These are phyloP conservation scores for Adansonia rubrostipa DNA, from an alignment of 441 rosid species.

Conservation along the genomic window DNA sequence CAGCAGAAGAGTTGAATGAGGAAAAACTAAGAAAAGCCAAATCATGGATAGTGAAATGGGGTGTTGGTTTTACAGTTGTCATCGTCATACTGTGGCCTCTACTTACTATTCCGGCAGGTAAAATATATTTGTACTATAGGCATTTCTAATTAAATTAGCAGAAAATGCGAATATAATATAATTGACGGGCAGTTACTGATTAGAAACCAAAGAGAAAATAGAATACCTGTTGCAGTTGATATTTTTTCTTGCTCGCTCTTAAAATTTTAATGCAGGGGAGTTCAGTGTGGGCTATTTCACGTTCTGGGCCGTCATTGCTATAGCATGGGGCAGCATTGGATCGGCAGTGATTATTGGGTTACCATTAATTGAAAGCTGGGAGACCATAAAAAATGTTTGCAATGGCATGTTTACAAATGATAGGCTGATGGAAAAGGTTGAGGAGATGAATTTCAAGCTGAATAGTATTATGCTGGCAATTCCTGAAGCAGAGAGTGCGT, in stretches of 20 bases:
- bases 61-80: constrained; percentile 67
- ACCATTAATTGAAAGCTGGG: constrained; percentile 86
- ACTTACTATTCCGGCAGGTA: constrained; percentile 82
- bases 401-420: constrained; percentile 82
- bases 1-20: constrained; percentile 71
- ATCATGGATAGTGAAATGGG: constrained; percentile 88
- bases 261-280: constrained; percentile 44
- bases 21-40: constrained; percentile 75
- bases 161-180: neutral
- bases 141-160: neutral
- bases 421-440: constrained; percentile 59
- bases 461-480: neutral
- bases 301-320: constrained; percentile 83
- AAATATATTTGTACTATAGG: neutral
- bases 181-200: neutral
- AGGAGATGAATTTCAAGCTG: neutral
- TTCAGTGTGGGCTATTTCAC: constrained; percentile 80
- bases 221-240: neutral
- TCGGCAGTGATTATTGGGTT: constrained; percentile 64
- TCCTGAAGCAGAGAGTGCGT: constrained; percentile 4
- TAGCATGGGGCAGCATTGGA: constrained; percentile 89
- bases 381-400: constrained; percentile 57
- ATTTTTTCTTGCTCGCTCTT: neutral
- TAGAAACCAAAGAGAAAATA: neutral
- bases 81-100: constrained; percentile 81